Base-by-base conservation (phyloP, 202 grass and related monocot species). In the Bolboschoenoplectus hybrid region DNA sequence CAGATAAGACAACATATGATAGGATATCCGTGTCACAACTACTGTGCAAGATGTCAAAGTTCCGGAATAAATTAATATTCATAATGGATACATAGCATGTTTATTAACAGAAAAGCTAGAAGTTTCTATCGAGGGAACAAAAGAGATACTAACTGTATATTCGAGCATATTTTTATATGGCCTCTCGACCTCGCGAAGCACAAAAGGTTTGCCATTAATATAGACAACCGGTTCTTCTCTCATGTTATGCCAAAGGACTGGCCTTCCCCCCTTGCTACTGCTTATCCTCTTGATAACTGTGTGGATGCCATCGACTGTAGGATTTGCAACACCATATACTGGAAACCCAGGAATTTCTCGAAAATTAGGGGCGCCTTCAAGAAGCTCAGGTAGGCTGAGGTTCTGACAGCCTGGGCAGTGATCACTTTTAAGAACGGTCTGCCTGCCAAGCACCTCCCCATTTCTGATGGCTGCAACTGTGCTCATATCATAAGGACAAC, bases 101-200 rank as follows among this genome's bases (percentile, higher is more conserved):
- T 83, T 83, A 35, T 52, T 62, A 87, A 2, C 38, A 44, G 55
- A 68, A 62, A 55, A 85, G 45, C 45, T 73, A 70, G 88, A 66
- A 51, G 91, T 78, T 78, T 64, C 44, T 67, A 35, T 52, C 13
- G 32, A 87, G 67, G 82, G 44, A 87, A 80, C 26, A 67, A 61
- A 77, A 47, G 84, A 86, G 41, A 61, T 82, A 53, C 82, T 68
- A 92, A 98, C 97, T 53, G 97, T 92, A 82, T 98, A 98, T 80
- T 98, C 97, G 3, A 98, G 81, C 97, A 98, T 98, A 89, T 98
- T 96, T 63, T 98, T 98, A 78, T 88, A 98, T n/a, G 97, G 97
- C 76, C 97, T 95, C 90, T 98, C 97, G 53, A 98, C 97, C 86
- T 98, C 97, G 67, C 97, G 97, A 81, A 98, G 85, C 71, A 98